A percentile compares a stretch with the other conserved stretches of the same genome.
Conservation (phyloP, 2,329 filamentous ascomycete genomes). For the Pseudogymnoascus sp. region DNA sequence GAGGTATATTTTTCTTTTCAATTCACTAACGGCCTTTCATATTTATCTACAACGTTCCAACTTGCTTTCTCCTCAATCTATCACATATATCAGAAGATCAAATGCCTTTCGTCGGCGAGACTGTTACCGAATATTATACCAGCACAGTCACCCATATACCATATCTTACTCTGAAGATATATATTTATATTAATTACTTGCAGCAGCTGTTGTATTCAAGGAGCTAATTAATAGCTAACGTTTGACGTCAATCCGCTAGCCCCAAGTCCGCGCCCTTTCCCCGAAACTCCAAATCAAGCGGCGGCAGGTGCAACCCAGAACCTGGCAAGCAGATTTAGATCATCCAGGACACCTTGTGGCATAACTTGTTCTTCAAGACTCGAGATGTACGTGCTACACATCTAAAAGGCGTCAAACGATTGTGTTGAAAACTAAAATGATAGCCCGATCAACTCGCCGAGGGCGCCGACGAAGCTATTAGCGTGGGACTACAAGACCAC, state of each 20-base stretch:
- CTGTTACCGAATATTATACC: not conserved
- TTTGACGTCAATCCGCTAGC: not conserved
- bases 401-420: not conserved
- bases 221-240: not conserved
- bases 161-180: not conserved
- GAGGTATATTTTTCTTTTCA: not conserved
- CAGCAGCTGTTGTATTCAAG: not conserved
- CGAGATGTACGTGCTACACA: too few species aligned
- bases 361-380: not conserved
- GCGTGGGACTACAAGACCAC: not conserved
- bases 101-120: not conserved
- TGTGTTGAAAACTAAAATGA: not conserved
- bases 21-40: too few species aligned
- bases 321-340: not conserved
- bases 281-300: not conserved
- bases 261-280: not conserved
- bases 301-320: not conserved
- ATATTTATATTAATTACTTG: too few species aligned
- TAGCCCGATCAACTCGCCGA: not conserved
- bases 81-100: not conserved
- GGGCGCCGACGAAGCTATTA: not conserved
- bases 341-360: not conserved
- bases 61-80: not conserved
- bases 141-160: not conserved
- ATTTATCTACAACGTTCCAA: not conserved